Evolutionary conservation across 257 asterid species (phyloP).

Genomic region (Petunia secreta): DNA sequence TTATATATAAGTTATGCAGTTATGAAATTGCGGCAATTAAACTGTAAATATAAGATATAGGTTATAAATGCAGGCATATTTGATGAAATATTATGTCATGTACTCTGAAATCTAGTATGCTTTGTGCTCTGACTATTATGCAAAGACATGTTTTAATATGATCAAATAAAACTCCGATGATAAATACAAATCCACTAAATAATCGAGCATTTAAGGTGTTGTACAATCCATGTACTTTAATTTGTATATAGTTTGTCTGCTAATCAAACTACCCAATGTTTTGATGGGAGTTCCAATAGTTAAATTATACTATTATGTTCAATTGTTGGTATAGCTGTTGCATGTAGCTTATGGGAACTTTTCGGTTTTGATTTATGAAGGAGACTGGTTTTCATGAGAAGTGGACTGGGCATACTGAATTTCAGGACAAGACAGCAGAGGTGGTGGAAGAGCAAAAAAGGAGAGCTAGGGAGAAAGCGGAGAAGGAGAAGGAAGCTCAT

Average conservation of each 20-base stretch:
- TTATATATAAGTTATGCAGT: too few species aligned
- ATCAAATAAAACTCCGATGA: background rate
- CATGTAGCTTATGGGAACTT: background rate
- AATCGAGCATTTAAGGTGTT: constrained; percentile 8
- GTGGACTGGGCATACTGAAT: constrained; percentile 89
- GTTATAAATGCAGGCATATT: too few species aligned
- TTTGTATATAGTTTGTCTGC: background rate
- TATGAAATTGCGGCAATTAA: too few species aligned
- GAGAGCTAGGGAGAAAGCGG: constrained; percentile 66
- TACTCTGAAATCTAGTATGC: too few species aligned
- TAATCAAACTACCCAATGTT: background rate
- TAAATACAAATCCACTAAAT: background rate
- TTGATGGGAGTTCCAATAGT: constrained; percentile 15
- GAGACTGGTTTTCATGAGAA: constrained; percentile 83
- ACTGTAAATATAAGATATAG: too few species aligned
- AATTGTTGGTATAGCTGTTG: background rate
- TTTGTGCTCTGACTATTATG: too few species aligned
- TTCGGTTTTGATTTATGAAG: constrained; percentile 40
- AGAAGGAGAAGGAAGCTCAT: constrained; percentile 35
- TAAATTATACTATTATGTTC: background rate
- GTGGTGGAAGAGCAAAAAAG: constrained; percentile 88
- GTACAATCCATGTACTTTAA: background rate
- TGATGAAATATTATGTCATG: too few species aligned
- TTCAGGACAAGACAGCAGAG: constrained; percentile 88
- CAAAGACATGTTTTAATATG: background rate